Evolutionary conservation across 345 rosid species (phyloP), one percentile per base, ranked within the genome.

Genomic region (Carallia pectinifolia): DNA sequence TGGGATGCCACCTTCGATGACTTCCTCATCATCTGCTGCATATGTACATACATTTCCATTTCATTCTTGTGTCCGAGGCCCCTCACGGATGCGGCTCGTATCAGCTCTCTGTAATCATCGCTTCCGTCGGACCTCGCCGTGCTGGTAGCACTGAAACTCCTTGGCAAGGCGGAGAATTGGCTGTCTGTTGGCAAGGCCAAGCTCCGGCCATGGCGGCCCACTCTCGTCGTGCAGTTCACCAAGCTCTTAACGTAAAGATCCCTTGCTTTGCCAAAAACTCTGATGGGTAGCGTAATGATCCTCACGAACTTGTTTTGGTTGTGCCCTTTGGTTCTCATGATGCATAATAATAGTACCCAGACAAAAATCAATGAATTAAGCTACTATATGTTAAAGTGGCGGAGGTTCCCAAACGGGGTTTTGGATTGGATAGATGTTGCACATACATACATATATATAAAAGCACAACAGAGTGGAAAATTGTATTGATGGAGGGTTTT

Each of bases 221-320:
- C 68, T 7, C 77, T 62, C 34, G 79, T 40, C 3, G 92, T 80
- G 64, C 76, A 73, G 6, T 85, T 74, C 2, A 78, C 82, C 71
- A 91, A 68, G 87, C 90, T 86, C 39, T 81, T 82, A 0, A 89
- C 96, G 77, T 91, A 91, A 30, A 86, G 47, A 58, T 91, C 97
- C 64, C 88, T 77, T 0, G 97, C 97, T 59, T 80, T 86, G 65
- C 82, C 56, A 12, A 91, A 68, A 23, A 79, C 86, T 71, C 83
- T 76, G 0, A 86, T 3, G 3, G 97, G 97, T 17, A 73, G 19
- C 19, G 74, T 63, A 65, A 86, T 67, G 61, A 89, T 67, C 53
- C 85, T 74, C 76, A 86, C 36, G 77, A 91, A 82, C 79, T 72
- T 80, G 88, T 50, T 87, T 0, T 66, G 83, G 67, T 50, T 82